These are phyloP conservation scores for Diutina catenulata DNA, from an alignment of 1,139 yeast species.

Conservation along the genomic window DNA sequence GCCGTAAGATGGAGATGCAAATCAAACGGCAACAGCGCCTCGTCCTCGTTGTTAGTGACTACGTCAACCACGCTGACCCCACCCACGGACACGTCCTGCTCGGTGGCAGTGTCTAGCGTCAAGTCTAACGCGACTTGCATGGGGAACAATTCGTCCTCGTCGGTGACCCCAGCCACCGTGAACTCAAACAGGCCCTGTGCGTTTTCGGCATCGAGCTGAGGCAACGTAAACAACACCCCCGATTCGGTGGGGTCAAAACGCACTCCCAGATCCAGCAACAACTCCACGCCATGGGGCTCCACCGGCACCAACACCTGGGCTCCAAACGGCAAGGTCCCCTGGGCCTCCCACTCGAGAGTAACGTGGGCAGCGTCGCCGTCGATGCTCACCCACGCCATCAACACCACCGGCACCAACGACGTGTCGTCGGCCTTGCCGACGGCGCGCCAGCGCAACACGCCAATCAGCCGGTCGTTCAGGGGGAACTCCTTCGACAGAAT, in stretches of 20 bases:
- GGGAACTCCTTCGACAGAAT: slow-evolving; percentile 87
- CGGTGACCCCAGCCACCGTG: slow-evolving; percentile 49
- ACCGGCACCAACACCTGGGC: slow-evolving; percentile 58
- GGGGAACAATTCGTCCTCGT: slow-evolving; percentile 86
- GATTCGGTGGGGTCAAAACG: slow-evolving; percentile 41
- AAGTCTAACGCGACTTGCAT: slow-evolving; percentile 49
- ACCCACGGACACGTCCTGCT: slow-evolving; percentile 29
- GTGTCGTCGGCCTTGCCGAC: slow-evolving; percentile 48
- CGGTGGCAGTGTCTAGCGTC: slow-evolving; percentile 20
- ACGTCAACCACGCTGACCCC: slow-evolving; percentile 31
- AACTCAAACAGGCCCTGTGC: slow-evolving; percentile 75
- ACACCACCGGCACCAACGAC: slow-evolving; percentile 50
- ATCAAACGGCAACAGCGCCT: slow-evolving; percentile 58
- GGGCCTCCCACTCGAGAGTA: slow-evolving; percentile 78
- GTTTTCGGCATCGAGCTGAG: slow-evolving; percentile 34
- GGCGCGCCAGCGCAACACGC: slow-evolving; percentile 86
- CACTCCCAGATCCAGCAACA: slow-evolving; percentile 39
- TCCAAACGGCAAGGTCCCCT: slow-evolving; percentile 30
- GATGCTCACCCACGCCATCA: slow-evolving; percentile 78
- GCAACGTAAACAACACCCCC: slow-evolving; percentile 49
- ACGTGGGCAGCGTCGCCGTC: slow-evolving; percentile 56
- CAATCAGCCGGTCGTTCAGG: slow-evolving; percentile 77
- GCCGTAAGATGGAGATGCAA: slow-evolving; percentile 48
- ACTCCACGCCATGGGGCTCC: slow-evolving; percentile 43
- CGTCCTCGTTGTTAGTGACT: slow-evolving; percentile 26